Conservation (phyloP, 805 yeast genomes). For the Maudiozyma saulgeensis region DNA sequence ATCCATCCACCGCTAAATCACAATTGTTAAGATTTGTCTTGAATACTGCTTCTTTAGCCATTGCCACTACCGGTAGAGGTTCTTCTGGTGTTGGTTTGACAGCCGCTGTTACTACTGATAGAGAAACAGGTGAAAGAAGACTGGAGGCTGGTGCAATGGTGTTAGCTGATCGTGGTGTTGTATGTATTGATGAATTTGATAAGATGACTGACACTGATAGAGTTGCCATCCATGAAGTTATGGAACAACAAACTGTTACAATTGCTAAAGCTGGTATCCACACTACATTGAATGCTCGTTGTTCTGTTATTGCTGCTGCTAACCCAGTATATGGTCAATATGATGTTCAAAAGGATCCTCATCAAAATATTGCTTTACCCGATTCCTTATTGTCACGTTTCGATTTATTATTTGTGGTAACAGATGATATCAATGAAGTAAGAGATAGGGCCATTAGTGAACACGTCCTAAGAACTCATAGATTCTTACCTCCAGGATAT, state of each 20-base stretch:
- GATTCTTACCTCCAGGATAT: conserved; percentile 78
- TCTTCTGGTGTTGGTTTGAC: conserved; percentile 99
- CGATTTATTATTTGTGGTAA: conserved; percentile 88
- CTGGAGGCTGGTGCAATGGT: conserved; percentile 99
- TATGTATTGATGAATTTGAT: conserved; percentile 97
- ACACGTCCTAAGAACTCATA: conserved; percentile 89
- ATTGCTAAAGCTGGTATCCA: conserved; percentile 98
- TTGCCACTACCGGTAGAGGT: conserved; percentile 98
- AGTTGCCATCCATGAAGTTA: conserved; percentile 97
- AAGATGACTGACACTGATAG: conserved; percentile 95
- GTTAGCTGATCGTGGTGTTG: conserved; percentile 91
- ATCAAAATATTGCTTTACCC: conserved; percentile 91
- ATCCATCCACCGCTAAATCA: conserved; percentile 96
- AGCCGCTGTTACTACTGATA: conserved; percentile 94
- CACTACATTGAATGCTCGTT: conserved; percentile 90
- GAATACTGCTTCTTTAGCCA: conserved; percentile 90
- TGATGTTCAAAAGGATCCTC: conserved; percentile 92
- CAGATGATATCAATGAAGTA: conserved; percentile 83
- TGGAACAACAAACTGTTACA: conserved; percentile 98
- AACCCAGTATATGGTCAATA: conserved; percentile 96
- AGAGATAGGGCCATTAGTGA: conserved; percentile 84
- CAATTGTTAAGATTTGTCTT: conserved; percentile 90
- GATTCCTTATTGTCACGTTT: conserved; percentile 95
- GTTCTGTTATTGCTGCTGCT: conserved; percentile 96
- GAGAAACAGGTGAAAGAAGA: conserved; percentile 93